A percentile compares a stretch with the other conserved stretches of the same genome.
Conservation (phyloP, 2,329 filamentous ascomycete species). For the Cladosporium cucumerinum region DNA sequence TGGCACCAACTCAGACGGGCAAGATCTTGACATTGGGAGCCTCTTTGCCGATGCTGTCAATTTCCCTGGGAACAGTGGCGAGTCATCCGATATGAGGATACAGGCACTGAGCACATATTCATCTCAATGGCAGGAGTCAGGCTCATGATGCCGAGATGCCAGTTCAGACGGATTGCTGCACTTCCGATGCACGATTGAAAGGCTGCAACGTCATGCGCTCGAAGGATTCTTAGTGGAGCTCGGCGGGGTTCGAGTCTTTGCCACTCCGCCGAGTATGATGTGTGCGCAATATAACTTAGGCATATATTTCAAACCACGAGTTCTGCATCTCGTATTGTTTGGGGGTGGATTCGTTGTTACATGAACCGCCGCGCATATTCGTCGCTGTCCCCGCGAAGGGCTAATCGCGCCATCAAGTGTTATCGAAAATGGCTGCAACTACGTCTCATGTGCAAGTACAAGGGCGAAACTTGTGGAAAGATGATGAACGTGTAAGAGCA, state of each 20-base stretch:
- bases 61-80: neutral
- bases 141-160: neutral
- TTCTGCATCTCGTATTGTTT: neutral
- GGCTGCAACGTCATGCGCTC: neutral
- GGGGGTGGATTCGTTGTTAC: neutral
- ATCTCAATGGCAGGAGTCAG: neutral
- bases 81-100: neutral
- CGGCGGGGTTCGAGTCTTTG: neutral
- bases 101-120: neutral
- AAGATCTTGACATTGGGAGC: neutral
- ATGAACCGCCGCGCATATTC: neutral
- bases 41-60: neutral
- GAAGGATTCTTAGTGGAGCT: neutral
- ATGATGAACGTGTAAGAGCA: neutral
- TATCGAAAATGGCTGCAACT: neutral
- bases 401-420: neutral
- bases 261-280: neutral
- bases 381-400: neutral
- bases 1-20: neutral
- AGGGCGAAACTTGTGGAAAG: neutral
- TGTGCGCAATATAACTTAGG: neutral
- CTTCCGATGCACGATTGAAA: neutral
- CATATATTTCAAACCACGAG: neutral
- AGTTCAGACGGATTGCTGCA: neutral
- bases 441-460: neutral